Evolutionary conservation across 1,139 yeast species (phyloP), one percentile per base, ranked within the genome.

Genomic region (Nakaseomyces delphensis): DNA sequence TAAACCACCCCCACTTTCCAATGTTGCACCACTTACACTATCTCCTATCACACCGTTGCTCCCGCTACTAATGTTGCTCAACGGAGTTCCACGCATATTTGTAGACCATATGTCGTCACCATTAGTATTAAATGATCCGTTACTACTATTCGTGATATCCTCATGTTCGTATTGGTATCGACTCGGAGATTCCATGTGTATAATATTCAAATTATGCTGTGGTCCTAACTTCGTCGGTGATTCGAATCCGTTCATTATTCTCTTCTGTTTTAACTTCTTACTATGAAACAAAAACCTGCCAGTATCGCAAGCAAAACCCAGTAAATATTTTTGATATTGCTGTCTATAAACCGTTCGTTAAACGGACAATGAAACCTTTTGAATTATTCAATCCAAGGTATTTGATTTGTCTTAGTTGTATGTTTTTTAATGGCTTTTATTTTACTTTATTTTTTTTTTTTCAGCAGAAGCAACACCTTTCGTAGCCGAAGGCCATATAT

Each of bases 161-260:
- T 33, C 37, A 3, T 3, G 25, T n/a, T 33, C 37, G 18, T 13
- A 20, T 11, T 33, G 19, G 27, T 13, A 33, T 21, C 37, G 25
- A 19, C 27, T 33, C 16, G 37, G 37, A n/a, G 37, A 33, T 21
- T 33, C 27, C 27, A 33, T 10, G n/a, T 33, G 20, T 8, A n/a
- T 21, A n/a, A 33, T 21, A 13, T 33, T 25, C 27, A 33, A n/a
- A 13, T 13, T 33, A 18, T 33, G 27, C 27, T 33, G 37, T 15
- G 25, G 37, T 2, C 37, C 37, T 9, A 33, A 27, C 27, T 33
- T 38, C 21, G 41, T 18, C 14, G 41, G 32, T 18, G 40, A 36
- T 7, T 23, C 38, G 13, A 24, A 21, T 5, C 25, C 25, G 21
- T 28, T 35, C 29, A 35, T 35, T 4, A 4, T 21, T n/a, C n/a